Conservation (phyloP, 768 basidiomycete species). For the Phylloporus arenicola region DNA sequence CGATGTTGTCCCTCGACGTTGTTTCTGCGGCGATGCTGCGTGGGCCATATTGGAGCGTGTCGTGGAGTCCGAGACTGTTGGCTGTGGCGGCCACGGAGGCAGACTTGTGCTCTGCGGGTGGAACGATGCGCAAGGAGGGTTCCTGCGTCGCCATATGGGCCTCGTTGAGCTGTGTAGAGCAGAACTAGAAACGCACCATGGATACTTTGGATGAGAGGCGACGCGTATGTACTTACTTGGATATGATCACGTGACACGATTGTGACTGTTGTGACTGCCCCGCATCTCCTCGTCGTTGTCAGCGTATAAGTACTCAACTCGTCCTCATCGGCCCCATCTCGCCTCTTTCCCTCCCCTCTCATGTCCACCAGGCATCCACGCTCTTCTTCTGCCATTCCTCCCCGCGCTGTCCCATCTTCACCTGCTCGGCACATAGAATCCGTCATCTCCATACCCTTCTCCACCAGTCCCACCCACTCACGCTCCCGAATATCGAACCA, state of each 20-base stretch:
- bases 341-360: not conserved
- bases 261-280: slow-evolving; percentile 29
- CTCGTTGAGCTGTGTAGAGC: not conserved
- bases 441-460: slow-evolving; percentile 57
- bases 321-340: not conserved
- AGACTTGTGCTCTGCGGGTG: slow-evolving; percentile 46
- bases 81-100: slow-evolving; percentile 65
- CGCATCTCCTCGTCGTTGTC: slow-evolving; percentile 7
- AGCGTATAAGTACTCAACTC: slow-evolving; percentile 8
- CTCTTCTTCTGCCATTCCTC: slow-evolving; percentile 65
- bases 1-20: slow-evolving; percentile 54
- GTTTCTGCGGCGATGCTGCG: slow-evolving; percentile 75
- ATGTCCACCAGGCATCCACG: slow-evolving; percentile 53
- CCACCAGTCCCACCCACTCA: slow-evolving; percentile 31
- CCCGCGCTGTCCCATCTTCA: slow-evolving; percentile 43
- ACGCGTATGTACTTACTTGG: slow-evolving; percentile 13
- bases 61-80: slow-evolving; percentile 79
- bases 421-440: slow-evolving; percentile 59
- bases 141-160: slow-evolving; percentile 26
- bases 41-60: slow-evolving; percentile 81
- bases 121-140: slow-evolving; percentile 59
- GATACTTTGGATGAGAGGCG: slow-evolving; percentile 1
- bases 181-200: slow-evolving; percentile 18
- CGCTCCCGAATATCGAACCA: slow-evolving; percentile 38
- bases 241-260: slow-evolving; percentile 17